These are phyloP conservation scores for Kodamaea plutei DNA, from an alignment of 1,139 yeast species.

Conservation along the genomic window DNA sequence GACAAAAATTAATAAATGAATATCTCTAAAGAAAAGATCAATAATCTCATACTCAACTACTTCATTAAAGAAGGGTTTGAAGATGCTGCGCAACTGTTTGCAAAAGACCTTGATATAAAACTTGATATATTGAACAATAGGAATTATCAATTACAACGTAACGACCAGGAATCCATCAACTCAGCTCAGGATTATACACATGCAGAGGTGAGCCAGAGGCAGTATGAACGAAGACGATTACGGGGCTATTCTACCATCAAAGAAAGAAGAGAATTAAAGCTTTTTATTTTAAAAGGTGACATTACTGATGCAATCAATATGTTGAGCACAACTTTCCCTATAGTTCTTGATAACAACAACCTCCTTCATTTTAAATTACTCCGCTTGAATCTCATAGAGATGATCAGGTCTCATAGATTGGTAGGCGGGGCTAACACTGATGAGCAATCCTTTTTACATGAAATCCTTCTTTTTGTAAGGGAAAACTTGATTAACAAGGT, in stretches of 20 bases:
- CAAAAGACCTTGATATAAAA: slow-evolving; percentile 37
- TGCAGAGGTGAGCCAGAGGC: too few relatives aligned
- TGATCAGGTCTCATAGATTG: slow-evolving; percentile 51
- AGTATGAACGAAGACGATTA: slow-evolving; percentile 3
- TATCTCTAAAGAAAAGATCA: slow-evolving; percentile 32
- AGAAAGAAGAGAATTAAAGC: slow-evolving; percentile 46
- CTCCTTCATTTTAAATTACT: slow-evolving; percentile 60
- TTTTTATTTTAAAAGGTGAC: slow-evolving; percentile 45
- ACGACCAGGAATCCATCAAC: neutral
- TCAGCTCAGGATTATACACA: neutral
- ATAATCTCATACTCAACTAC: slow-evolving; percentile 48
- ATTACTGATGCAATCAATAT: slow-evolving; percentile 45
- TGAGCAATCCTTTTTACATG: slow-evolving; percentile 50
- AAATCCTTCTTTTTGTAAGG: slow-evolving; percentile 57
- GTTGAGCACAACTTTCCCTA: slow-evolving; percentile 49
- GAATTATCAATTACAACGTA: too few relatives aligned
- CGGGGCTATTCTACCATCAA: slow-evolving; percentile 46
- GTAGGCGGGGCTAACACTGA: slow-evolving; percentile 4
- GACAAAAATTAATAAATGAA: slow-evolving; percentile 1
- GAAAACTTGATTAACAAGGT: slow-evolving; percentile 59
- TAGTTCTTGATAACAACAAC: slow-evolving; percentile 50
- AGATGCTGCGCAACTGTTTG: slow-evolving; percentile 47
- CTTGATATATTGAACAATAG: too few relatives aligned
- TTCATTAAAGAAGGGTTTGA: slow-evolving; percentile 57
- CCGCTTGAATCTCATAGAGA: slow-evolving; percentile 58